Base-by-base conservation (phyloP, 108 stramenopile genomes). In the Conticribra guillardii region DNA sequence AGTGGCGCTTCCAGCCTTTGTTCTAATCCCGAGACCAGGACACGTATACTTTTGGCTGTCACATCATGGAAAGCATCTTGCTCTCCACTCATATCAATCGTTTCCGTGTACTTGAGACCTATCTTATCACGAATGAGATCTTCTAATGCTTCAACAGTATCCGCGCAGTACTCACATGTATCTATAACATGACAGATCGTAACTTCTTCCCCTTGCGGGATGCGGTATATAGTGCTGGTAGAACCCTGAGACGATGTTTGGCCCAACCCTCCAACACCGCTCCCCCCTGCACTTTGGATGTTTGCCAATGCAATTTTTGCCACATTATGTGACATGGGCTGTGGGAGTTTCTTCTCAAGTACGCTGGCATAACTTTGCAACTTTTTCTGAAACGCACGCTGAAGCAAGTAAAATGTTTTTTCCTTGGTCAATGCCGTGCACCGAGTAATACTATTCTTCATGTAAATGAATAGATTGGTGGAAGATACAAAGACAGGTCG, bases 121-220 rank as follows among this genome's bases (percentile, higher is more conserved):
- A 97, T 89, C 57, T 93, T 97, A 62, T 94, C 92, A 26, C 84
- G 82, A 61, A 99, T 93, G 53, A 97, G 79, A 71, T 97, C 98
- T 69, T 95, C 96, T 54, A 99, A 84, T 61, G 94, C 96, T 80
- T 92, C 91, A 0, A 95, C 84, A 7, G 97, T 97, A 33, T 99
- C 98, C 8, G 95, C 96, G 60, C 97, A 98, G 71, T 98, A 99
- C 58, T 98, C 98, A 45, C 96, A 98, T 2, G 99, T 98, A 77
- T 95, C 92, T 60, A 98, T 81, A 14, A 97, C 96, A 63, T 96
- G 93, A 82, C 98, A 98, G 29, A 95, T 81, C 3, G 89, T 87
- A 7, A 90, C 85, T 75, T 97, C 98, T 54, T 89, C 95, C 16
- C 90, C 97, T 31, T 69, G 71, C 4, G 92, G 92, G 18, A 97